Base-by-base conservation (phyloP, 257 asterid genomes). In the Cruciata laevipes region DNA sequence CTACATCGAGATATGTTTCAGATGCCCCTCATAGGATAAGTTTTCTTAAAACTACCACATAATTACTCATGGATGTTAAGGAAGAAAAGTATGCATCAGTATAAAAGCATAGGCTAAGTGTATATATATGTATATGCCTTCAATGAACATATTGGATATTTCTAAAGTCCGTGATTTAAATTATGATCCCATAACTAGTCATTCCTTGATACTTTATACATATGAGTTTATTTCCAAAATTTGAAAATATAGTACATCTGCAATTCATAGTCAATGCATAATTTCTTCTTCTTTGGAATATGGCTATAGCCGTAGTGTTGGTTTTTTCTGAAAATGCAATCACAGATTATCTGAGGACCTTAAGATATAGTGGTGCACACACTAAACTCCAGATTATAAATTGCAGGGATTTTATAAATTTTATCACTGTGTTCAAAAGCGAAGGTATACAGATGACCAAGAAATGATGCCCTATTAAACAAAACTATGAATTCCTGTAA, bases 371-470 rank as follows among this genome's bases (percentile, higher is more conserved):
- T 10, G 31, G 10, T 21, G 31, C 5, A 12, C 14, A 52, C 5
- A 32, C 25, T 44, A 7, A 14, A 3, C n/a, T 13, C 4, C 20
- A 27, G 13, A 67, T 31, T 9, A 66, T 24, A 23, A 14, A 7
- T n/a, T 31, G 30, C 25, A 30, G 30, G 44, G 70, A 66, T 14
- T 47, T 47, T 13, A 49, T 27, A 66, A 27, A 17, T 17, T 27
- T 30, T 32, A 51, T n/a, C 31, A 0, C 20, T 51, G 8, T 61
- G 18, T 51, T 67, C 25, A 23, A 49, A 66, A 31, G 62, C 17
- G n/a, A 12, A 10, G 61, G 42, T 51, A 17, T 66, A 66, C 70
- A 51, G 6, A 66, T 51, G 33, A 69, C 60, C 49, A 59, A 42
- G 51, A 42, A 69, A 47, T 31, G 47, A 44, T 44, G 55, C 49